Evolutionary conservation across 2,329 filamentous ascomycete genomes (phyloP).

Genomic region (Trichophyton schoenleinii): DNA sequence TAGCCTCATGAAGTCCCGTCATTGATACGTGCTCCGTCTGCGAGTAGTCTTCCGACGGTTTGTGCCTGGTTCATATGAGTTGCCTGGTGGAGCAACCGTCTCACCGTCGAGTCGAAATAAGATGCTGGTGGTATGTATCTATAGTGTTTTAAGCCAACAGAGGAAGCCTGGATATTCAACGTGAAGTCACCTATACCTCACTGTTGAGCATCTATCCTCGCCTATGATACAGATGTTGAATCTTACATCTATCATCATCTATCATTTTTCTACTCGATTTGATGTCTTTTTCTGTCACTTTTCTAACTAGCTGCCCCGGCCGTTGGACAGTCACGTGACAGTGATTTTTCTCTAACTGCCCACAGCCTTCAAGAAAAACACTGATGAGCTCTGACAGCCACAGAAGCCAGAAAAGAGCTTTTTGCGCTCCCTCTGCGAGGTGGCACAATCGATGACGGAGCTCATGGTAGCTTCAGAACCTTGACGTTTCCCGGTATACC

Average conservation of each 20-base stretch:
- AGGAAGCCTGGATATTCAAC: not conserved
- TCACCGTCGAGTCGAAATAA: not conserved
- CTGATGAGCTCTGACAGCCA: too few species aligned
- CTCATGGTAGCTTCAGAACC: too few species aligned
- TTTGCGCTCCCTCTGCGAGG: not conserved
- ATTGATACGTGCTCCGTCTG: not conserved
- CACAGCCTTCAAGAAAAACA: too few species aligned
- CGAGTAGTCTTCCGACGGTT: not conserved
- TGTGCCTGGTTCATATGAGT: not conserved
- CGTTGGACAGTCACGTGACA: too few species aligned
- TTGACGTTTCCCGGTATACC: too few species aligned
- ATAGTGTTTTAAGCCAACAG: not conserved
- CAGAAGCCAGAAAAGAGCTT: not conserved
- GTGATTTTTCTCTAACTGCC: too few species aligned
- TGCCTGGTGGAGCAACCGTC: not conserved
- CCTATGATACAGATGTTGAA: not conserved
- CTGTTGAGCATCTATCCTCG: not conserved
- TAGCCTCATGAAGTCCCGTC: not conserved
- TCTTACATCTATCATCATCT: too few species aligned
- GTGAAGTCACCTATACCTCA: not conserved
- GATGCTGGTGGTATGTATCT: not conserved
- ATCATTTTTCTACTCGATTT: too few species aligned
- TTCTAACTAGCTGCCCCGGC: too few species aligned
- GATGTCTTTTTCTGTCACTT: too few species aligned
- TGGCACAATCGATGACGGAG: not conserved